These are phyloP conservation scores for Papiliotrema flavescens DNA, from an alignment of 1,284 basidiomycete genomes.

Conservation along the genomic window DNA sequence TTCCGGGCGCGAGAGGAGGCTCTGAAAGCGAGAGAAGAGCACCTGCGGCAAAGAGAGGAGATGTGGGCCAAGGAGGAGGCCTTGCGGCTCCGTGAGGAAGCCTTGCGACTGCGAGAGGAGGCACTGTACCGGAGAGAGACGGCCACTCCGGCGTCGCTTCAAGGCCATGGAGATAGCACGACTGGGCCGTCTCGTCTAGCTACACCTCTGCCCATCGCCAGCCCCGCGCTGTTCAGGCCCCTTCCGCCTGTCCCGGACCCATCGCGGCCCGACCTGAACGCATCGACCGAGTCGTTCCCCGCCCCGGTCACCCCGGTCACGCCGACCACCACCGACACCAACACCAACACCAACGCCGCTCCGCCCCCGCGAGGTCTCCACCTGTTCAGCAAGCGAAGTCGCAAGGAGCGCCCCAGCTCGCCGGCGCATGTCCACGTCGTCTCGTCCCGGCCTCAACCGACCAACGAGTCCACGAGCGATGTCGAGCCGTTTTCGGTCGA, in stretches of 20 bases:
- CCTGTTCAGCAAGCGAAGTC: too few relatives aligned
- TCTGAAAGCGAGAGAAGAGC: not conserved
- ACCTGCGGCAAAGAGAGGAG: not conserved
- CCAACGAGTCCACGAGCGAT: not conserved
- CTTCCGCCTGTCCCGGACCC: not conserved
- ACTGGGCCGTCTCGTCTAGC: not conserved
- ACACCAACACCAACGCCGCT: too few relatives aligned
- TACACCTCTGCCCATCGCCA: not conserved
- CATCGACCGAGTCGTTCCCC: not conserved
- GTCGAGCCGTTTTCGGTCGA: conserved; percentile 21
- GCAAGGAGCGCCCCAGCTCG: too few relatives aligned
- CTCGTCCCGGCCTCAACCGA: not conserved
- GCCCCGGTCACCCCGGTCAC: not conserved
- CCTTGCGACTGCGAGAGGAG: not conserved
- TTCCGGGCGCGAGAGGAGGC: conserved; percentile 1
- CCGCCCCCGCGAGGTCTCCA: too few relatives aligned
- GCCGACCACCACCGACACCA: not conserved
- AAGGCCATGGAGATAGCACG: too few relatives aligned
- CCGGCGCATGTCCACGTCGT: not conserved
- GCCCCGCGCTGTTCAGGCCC: not conserved
- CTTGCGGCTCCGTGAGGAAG: not conserved
- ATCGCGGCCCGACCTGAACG: not conserved
- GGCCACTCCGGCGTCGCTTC: not conserved
- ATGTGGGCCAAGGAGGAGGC: not conserved
- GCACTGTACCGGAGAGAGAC: not conserved